These are phyloP conservation scores for Fonsecaea pedrosoi DNA, from an alignment of 2,329 filamentous ascomycete genomes.

Conservation along the genomic window DNA sequence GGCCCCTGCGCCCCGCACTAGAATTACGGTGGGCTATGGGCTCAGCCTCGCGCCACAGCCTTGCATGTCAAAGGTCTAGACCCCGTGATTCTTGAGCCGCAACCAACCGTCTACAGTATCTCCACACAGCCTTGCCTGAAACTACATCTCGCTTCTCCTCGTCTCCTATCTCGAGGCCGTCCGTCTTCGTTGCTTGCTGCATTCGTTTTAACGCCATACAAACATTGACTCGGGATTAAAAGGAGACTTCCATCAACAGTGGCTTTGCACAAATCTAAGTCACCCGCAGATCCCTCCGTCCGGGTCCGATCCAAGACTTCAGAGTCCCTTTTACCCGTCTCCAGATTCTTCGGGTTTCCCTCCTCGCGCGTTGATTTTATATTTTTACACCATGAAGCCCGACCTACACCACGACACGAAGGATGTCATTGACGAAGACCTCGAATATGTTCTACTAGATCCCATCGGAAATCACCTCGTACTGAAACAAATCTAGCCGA, in stretches of 20 bases:
- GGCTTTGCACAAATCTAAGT: not conserved
- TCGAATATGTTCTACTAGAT: not conserved
- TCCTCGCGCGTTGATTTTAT: not conserved
- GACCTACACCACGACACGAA: not conserved
- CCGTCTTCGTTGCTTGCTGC: not conserved
- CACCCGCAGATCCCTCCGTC: constrained; percentile 2
- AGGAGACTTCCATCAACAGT: no score
- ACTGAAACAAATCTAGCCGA: not conserved
- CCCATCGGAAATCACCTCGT: not conserved
- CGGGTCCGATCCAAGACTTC: not conserved
- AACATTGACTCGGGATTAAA: not conserved
- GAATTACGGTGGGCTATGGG: not conserved
- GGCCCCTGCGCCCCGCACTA: not conserved
- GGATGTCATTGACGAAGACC: not conserved
- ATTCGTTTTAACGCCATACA: not conserved
- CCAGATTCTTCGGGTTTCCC: not conserved
- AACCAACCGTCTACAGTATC: not conserved
- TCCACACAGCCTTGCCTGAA: not conserved
- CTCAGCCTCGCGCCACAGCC: not conserved
- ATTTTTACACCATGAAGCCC: not conserved
- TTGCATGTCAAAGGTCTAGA: not conserved
- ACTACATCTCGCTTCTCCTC: not conserved
- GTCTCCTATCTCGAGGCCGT: not conserved
- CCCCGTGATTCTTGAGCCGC: not conserved
- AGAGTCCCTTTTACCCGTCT: constrained; percentile 1